A percentile compares a stretch with the other conserved stretches of the same genome.
These are phyloP conservation scores for Blumeriella jaapii DNA, from an alignment of 2,329 filamentous ascomycete genomes.

Conservation along the genomic window DNA sequence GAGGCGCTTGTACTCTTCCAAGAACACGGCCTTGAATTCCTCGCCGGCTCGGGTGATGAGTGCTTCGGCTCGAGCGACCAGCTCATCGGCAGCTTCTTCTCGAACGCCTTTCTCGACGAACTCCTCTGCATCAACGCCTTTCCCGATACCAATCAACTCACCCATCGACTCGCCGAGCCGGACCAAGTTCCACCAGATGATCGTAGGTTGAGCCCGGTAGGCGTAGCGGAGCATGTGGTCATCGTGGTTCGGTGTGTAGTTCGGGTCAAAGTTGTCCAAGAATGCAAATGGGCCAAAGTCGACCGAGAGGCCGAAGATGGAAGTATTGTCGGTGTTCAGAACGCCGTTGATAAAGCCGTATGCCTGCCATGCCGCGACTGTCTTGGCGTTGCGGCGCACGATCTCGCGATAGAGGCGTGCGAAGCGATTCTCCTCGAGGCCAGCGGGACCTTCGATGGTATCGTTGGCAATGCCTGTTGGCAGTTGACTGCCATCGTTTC, in stretches of 20 bases:
- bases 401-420: conserved; percentile 80
- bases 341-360: conserved; percentile 99
- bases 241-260: conserved; percentile 95
- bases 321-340: conserved; percentile 95
- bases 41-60: conserved; percentile 72
- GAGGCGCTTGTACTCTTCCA: conserved; percentile 77
- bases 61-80: conserved; percentile 70
- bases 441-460: conserved; percentile 53
- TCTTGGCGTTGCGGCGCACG: conserved; percentile 70
- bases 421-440: conserved; percentile 73
- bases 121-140: conserved; percentile 54
- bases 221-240: conserved; percentile 78
- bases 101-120: conserved; percentile 65
- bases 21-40: conserved; percentile 79
- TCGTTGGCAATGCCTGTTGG: conserved; percentile 40
- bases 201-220: conserved; percentile 87
- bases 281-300: conserved; percentile 98
- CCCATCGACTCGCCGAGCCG: conserved; percentile 81
- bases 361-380: conserved; percentile 89
- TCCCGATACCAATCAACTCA: conserved; percentile 73
- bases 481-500: conserved; percentile 31
- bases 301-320: conserved; percentile 75
- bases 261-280: conserved; percentile 90
- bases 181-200: conserved; percentile 98
- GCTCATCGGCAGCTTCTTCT: conserved; percentile 53